Base-by-base conservation (phyloP, 2,329 filamentous ascomycete species). In the Exophiala xenobiotica region DNA sequence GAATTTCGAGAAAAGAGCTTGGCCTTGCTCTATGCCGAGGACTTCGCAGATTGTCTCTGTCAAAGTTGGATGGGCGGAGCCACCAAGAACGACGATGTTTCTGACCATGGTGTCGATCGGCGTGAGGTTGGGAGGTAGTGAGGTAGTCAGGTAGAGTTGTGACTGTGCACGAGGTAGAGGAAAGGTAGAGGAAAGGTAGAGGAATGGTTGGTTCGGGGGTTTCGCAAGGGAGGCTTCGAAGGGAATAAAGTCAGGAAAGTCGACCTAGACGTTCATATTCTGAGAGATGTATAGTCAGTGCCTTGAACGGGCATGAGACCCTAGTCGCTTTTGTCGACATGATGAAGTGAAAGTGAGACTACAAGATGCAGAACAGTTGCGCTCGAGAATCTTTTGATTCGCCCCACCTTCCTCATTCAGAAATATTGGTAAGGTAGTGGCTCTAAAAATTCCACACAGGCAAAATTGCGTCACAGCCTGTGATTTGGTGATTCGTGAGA, bases 51-150 rank as follows among this genome's bases (percentile, higher is more conserved):
- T 88, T 56, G 80, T 87, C 64, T 95, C 86, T 60, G 89, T 88
- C 61, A 97, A 82, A 67, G 87, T 78, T 16, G 91, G 91, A 75
- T 97, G 92, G 65, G 91, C 96, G 69, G 88, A 93, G 56, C 93
- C 92, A 63, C 91, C 90, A 60, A 99, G 84, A 57, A 99, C 82
- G 66, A 96, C 89, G 61, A 99, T 90, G 71, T 96, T 96, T 70
- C 91, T 87, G 62, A 96, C 91, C 90, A 96, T 96, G 29, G 22
- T 45, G 43, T 6, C 18, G 33, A 9, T 27, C 20, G 11, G 23
- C 16, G 12, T 29, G 26, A n/a, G 22, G 20, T 47, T n/a, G n/a
- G 4, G 44, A 8, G 18, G 31, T 14, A 6, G 18, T 14, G 31
- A 35, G 31, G 6, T 16, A 5, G 31, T 35, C n/a, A 23, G 19